Evolutionary conservation across 257 asterid genomes (phyloP), one percentile per base, ranked within the genome.

Genomic region (Paulownia fortunei): DNA sequence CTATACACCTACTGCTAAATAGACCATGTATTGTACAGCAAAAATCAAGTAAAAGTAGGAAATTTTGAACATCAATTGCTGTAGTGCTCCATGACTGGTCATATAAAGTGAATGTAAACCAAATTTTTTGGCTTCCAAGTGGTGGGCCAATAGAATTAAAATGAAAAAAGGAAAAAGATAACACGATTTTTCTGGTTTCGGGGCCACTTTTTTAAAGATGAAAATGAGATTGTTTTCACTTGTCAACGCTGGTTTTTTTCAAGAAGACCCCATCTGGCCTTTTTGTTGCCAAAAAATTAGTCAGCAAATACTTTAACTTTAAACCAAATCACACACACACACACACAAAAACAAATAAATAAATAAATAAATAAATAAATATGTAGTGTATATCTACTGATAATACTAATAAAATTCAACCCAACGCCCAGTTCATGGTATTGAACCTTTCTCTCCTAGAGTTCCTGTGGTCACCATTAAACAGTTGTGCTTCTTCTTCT

Each of bases 121-220:
- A 11, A 79, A 49, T 34, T 56, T 78, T n/a, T 69, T 39, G 67
- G 69, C 13, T 23, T 62, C 44, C n/a, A 24, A n/a, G 55, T 78
- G 73, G 65, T 46, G 37, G 72, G 76, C 54, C 80, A 37, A 26
- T 18, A 11, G 30, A 26, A 75, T 16, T 42, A 46, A 30, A 76
- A n/a, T 11, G 12, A 52, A 69, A 44, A 44, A 36, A 26, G 16
- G 15, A 27, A 27, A 39, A 39, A 49, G n/a, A 66, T 30, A 4
- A n/a, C 13, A 32, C 52, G 72, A 5, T 3, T 37, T 27, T 69
- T 60, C 37, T 30, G 18, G 24, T 65, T 74, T 74, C 5, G 65
- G 83, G 85, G 72, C 80, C 86, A 78, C 84, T 70, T 59, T 23
- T 23, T 59, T 66, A 76, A 84, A 79, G 84, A 75, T 42, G 80